Percentiles rank a stretch among this genome's conserved stretches.
phyloP scores from a whole-genome alignment of 129 eudicot species.

The Artemisia tridentata region DNA sequence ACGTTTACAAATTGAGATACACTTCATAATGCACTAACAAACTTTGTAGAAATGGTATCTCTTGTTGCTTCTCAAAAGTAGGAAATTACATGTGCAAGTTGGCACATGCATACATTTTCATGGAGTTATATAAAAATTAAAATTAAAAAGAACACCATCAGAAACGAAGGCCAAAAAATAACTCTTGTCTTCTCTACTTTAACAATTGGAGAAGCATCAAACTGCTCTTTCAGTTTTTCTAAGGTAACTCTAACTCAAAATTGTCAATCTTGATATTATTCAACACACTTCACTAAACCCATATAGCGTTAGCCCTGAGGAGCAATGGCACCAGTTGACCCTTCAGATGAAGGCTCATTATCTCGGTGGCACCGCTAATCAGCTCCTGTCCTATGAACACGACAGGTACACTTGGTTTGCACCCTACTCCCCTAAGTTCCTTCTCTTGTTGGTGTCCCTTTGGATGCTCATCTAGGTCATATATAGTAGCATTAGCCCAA shows the following conservation, averaged over 20 bases:
- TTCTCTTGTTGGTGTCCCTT: conserved; percentile 56
- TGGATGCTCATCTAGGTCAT: conserved; percentile 59
- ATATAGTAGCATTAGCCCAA: conserved; percentile 68
- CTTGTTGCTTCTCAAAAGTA: conserved; percentile 28
- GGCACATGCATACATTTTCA: conserved; percentile 29
- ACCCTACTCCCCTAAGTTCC: conserved; percentile 47
- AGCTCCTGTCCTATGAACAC: conserved; percentile 59
- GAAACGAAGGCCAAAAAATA: not conserved
- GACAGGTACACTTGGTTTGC: conserved; percentile 58
- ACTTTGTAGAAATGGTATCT: conserved; percentile 8
- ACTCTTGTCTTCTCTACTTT: conserved; percentile 31
- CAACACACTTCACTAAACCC: conserved; percentile 43
- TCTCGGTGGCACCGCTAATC: conserved; percentile 73
- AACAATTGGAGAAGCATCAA: conserved; percentile 19
- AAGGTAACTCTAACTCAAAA: conserved; percentile 16
- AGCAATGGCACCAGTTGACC: conserved; percentile 69
- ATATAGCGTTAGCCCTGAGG: conserved; percentile 69
- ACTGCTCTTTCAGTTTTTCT: conserved; percentile 18
- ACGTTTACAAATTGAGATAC: not conserved
- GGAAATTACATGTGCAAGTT: conserved; percentile 23
- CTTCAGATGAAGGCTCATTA: conserved; percentile 66
- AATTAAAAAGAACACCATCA: no score
- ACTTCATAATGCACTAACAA: not conserved
- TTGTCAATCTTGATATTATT: conserved; percentile 17
- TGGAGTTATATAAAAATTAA: not conserved